Evolutionary conservation across 768 basidiomycete genomes (phyloP), one percentile per base, ranked within the genome.

Genomic region (Termitomyces sp.): DNA sequence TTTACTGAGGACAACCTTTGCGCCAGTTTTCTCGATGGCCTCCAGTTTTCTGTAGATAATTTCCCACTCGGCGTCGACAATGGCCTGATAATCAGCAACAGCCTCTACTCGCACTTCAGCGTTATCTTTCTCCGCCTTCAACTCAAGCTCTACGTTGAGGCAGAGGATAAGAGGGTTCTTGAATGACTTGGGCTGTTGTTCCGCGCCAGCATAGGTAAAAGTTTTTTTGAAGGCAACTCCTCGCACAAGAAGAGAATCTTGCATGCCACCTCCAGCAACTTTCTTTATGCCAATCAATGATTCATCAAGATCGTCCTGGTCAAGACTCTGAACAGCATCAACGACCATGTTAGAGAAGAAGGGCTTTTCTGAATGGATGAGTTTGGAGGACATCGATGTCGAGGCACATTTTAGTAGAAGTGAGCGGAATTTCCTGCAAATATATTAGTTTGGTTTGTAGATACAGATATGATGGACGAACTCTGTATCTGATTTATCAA

Each of bases 221-320:
- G 97, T 99, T 78, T 99, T 99, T 73, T 98, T 98, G 86, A 98
- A 99, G 0, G 97, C 86, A 49, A 99, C 97, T 40, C 97, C 96
- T 57, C 78, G 75, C 68, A 99, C 80, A 45, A 98, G 80, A 14
- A 89, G 80, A 2, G 94, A 96, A 71, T 98, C 97, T 73, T 98
- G 94, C 87, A 97, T 90, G 58, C 92, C 97, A 47, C 97, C 97
- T 53, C 97, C 97, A 24, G 97, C 85, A 49, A 98, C 91, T 77
- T 98, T 97, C 78, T 98, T 98, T 55, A 97, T 89, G 13, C 96
- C 96, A 62, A 99, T 98, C 62, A 98, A 81, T 10, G 88, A 92
- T 68, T 98, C 95, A 70, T 99, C 94, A 51, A 98, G 82, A 64
- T 97, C 94, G 45, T 89, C 83, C 67, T 92, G 94, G 73, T 98